Evolutionary conservation across 177 flowering plant species (phyloP).

Genomic region (Vitis hybrid): DNA sequence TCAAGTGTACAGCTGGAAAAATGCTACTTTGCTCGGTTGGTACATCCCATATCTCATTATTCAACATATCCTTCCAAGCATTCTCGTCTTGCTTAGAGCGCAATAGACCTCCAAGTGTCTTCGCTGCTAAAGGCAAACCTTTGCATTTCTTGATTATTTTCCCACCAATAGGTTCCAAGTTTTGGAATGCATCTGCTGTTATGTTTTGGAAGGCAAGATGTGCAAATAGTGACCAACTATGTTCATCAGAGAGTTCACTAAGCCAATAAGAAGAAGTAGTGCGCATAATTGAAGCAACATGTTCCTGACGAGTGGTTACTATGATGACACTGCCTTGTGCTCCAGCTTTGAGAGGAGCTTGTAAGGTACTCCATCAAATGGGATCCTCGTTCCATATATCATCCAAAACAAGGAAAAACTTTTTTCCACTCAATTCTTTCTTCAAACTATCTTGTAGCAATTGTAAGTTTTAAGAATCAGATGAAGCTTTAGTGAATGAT

Average conservation of each 20-base stretch:
- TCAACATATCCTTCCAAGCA: slow-evolving; percentile 20
- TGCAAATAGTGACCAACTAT: slow-evolving; percentile 25
- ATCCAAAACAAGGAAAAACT: slow-evolving; percentile 26
- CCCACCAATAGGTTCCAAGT: slow-evolving; percentile 21
- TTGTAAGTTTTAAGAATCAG: slow-evolving; percentile 6
- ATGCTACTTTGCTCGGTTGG: slow-evolving; percentile 10
- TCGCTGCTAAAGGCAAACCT: slow-evolving; percentile 48
- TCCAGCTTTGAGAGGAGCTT: slow-evolving; percentile 13
- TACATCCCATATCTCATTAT: slow-evolving; percentile 27
- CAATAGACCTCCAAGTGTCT: slow-evolving; percentile 30
- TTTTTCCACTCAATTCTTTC: slow-evolving; percentile 7
- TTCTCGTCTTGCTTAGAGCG: neutral
- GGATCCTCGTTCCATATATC: slow-evolving; percentile 23
- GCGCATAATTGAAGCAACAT: slow-evolving; percentile 7
- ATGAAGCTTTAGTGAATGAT: neutral
- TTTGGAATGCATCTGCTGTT: neutral
- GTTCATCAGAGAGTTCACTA: slow-evolving; percentile 10
- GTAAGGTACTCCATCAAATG: slow-evolving; percentile 1
- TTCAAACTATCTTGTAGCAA: slow-evolving; percentile 11
- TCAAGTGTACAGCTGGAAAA: slow-evolving; percentile 27
- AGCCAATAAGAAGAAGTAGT: slow-evolving; percentile 12
- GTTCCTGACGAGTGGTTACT: slow-evolving; percentile 22
- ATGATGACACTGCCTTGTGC: slow-evolving; percentile 23
- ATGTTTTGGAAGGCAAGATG: slow-evolving; percentile 11
- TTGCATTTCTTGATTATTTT: slow-evolving; percentile 32